These are phyloP conservation scores for Xylariomycetidae sp. DNA, from an alignment of 2,329 filamentous ascomycete species.

Conservation along the genomic window DNA sequence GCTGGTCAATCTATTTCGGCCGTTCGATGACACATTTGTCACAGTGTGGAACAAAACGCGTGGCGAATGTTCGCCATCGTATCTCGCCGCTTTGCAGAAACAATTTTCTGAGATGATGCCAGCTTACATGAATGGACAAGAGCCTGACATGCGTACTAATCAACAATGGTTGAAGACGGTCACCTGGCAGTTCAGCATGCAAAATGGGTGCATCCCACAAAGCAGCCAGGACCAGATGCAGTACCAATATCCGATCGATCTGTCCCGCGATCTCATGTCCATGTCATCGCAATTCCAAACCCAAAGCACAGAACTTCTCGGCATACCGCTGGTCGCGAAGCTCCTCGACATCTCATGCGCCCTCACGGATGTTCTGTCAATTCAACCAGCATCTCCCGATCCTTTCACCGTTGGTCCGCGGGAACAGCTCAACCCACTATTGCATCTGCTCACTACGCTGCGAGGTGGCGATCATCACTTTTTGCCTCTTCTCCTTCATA, in stretches of 20 bases:
- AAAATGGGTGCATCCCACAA: constrained; percentile 47
- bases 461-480: constrained; percentile 75
- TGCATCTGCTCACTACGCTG: constrained; percentile 63
- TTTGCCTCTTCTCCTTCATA: constrained; percentile 69
- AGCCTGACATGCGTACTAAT: constrained; percentile 53
- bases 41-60: constrained; percentile 63
- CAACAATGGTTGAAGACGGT: constrained; percentile 64
- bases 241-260: constrained; percentile 59
- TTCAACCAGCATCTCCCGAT: constrained; percentile 55
- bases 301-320: constrained; percentile 69
- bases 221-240: constrained; percentile 49
- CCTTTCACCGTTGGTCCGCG: constrained; percentile 64
- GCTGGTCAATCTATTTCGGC: constrained; percentile 59
- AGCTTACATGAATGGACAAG: constrained; percentile 44
- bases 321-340: constrained; percentile 74
- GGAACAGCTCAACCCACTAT: constrained; percentile 67
- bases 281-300: constrained; percentile 70
- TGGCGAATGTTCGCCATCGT: constrained; percentile 50
- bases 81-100: constrained; percentile 56
- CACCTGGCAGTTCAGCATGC: constrained; percentile 57
- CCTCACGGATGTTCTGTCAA: constrained; percentile 67
- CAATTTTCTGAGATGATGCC: constrained; percentile 54
- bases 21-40: constrained; percentile 62
- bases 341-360: constrained; percentile 72
- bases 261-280: constrained; percentile 58